phyloP scores from a whole-genome alignment of 2,329 filamentous ascomycete genomes.

The Exophiala alcalophila region DNA sequence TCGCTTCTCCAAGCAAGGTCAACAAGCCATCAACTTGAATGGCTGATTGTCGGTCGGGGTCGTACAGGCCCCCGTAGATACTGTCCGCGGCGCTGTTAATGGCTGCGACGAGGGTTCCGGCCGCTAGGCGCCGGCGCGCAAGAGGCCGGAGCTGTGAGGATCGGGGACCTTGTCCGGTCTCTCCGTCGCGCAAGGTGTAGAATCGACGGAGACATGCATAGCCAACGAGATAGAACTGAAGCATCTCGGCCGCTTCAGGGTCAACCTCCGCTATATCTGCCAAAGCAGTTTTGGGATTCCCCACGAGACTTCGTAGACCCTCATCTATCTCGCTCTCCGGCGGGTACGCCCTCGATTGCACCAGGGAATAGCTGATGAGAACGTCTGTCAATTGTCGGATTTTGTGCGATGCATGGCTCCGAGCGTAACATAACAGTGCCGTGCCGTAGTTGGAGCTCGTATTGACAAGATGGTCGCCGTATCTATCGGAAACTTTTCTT shows the following conservation, averaged over 20 bases:
- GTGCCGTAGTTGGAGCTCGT: slow-evolving; percentile 77
- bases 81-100: slow-evolving; percentile 84
- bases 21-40: slow-evolving; percentile 86
- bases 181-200: slow-evolving; percentile 80
- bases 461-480: slow-evolving; percentile 72
- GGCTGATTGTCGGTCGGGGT: slow-evolving; percentile 74
- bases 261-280: slow-evolving; percentile 71
- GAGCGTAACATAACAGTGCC: slow-evolving; percentile 84
- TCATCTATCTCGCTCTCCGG: slow-evolving; percentile 68
- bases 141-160: slow-evolving; percentile 43
- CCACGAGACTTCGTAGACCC: slow-evolving; percentile 66
- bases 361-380: slow-evolving; percentile 79
- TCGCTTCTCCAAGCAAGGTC: slow-evolving; percentile 76
- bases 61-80: slow-evolving; percentile 86
- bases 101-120: slow-evolving; percentile 72
- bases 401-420: slow-evolving; percentile 73
- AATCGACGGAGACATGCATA: slow-evolving; percentile 89
- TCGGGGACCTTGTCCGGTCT: slow-evolving; percentile 36
- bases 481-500: slow-evolving; percentile 79
- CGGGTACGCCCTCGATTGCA: slow-evolving; percentile 80
- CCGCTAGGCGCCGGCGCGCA: slow-evolving; percentile 66
- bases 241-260: slow-evolving; percentile 73
- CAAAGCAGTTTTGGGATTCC: slow-evolving; percentile 68
- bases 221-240: slow-evolving; percentile 82
- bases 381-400: slow-evolving; percentile 83